Evolutionary conservation across 345 rosid genomes (phyloP).

Genomic region (Brassica rapa): DNA sequence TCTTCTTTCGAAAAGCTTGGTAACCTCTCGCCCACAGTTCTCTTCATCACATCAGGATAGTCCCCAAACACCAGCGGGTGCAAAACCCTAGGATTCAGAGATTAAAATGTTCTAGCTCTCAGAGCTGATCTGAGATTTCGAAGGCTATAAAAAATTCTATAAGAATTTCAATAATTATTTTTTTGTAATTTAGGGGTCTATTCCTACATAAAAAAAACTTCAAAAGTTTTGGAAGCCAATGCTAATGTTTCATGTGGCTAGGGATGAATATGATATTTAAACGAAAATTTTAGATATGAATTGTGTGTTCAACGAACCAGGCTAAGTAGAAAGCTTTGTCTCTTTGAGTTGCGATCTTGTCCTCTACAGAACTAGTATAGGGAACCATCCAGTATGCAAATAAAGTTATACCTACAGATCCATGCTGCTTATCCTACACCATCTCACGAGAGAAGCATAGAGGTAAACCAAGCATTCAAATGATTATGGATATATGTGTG

Average conservation of each 20-base stretch:
- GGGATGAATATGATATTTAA: no score
- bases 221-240: no score
- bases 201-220: no score
- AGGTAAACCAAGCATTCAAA: not conserved
- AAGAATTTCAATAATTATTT: no score
- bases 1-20: constrained; percentile 55
- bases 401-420: constrained; percentile 48
- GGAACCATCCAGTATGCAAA: constrained; percentile 42
- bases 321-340: constrained; percentile 47
- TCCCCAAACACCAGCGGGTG: constrained; percentile 72
- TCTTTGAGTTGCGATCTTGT: constrained; percentile 47
- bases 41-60: constrained; percentile 65
- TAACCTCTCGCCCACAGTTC: constrained; percentile 58
- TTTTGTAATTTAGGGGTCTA: no score
- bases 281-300: not conserved
- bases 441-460: no score
- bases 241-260: no score
- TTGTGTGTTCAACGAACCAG: constrained; percentile 40
- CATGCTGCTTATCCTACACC: constrained; percentile 51
- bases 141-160: no score
- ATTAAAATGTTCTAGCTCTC: not conserved
- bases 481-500: not conserved
- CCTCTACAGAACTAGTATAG: constrained; percentile 48
- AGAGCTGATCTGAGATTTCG: no score
- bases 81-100: constrained; percentile 46